Conservation (phyloP, 345 rosid genomes). For the Populus tremula region DNA sequence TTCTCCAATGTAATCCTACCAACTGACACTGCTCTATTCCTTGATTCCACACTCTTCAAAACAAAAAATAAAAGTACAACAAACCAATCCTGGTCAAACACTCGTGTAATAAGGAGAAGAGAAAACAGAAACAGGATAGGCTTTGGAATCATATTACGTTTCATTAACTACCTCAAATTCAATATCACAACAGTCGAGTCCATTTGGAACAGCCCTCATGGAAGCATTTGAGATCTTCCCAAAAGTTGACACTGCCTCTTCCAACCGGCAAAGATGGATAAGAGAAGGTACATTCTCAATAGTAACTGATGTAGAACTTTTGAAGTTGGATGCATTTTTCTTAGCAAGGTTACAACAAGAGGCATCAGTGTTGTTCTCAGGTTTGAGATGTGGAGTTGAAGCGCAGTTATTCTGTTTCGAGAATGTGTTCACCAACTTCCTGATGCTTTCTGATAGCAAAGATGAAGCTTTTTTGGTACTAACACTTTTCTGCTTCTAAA, state of each 20-base stretch:
- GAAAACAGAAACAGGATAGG: background rate
- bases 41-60: conserved; percentile 22
- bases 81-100: too few relatives aligned
- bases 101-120: background rate
- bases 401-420: background rate
- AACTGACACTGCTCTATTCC: conserved; percentile 14
- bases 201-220: conserved; percentile 16
- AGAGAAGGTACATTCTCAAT: conserved; percentile 22
- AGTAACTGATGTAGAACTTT: conserved; percentile 16
- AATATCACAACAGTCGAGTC: conserved; percentile 26
- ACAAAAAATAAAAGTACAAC: background rate
- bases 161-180: conserved; percentile 26
- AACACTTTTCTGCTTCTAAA: conserved; percentile 5
- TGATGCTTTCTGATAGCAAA: background rate
- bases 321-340: conserved; percentile 1
- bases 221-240: conserved; percentile 20
- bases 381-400: background rate
- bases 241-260: conserved; percentile 12
- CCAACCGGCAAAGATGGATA: conserved; percentile 12
- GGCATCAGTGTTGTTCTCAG: conserved; percentile 5
- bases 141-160: background rate
- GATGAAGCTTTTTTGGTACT: conserved; percentile 7
- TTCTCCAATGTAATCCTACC: conserved; percentile 17
- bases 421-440: background rate
- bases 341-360: background rate